Base-by-base conservation (phyloP, 495 filamentous ascomycete genomes). In the Aspergillus coremiiformis region DNA sequence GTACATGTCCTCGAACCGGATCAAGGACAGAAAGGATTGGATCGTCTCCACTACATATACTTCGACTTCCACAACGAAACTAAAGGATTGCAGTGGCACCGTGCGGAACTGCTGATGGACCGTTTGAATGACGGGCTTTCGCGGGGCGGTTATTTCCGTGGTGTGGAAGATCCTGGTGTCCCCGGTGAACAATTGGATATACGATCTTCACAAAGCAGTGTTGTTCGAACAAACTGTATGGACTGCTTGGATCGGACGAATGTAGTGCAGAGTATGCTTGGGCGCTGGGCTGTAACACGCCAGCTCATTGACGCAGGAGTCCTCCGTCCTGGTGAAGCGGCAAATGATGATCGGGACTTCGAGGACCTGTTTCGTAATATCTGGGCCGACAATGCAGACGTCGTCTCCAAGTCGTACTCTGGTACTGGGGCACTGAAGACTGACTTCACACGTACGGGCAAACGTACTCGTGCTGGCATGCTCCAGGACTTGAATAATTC, bases 51-150 rank as follows among this genome's bases (percentile, higher is more conserved):
- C 62, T 98, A 98, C 63, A 68, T 96, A 50, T 97, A 97, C 74
- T 97, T 98, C 58, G 94, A 98, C 72, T 97, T 91, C 67, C 93
- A 98, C 71, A 90, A 87, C 63, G 93, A 98, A 70, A 97, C 94
- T 24, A 95, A 93, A 68, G 89, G 89, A 23, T 73, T 97, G 26
- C 81, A 87, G 60, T 96, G 92, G 91, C 86, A 98, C 64, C 87
- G 90, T 17, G 91, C 90, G 2, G 83, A 90, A 69, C 67, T 94
- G 30, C 79, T 98, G 4, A 75, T 97, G 58, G 84, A 95, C 60
- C 83, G 86, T 48, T 71, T 98, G 33, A 76, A 79, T 23, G 80
- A 86, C 22, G 83, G 82, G 14, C 73, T 98, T 2, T 61, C 79
- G 2, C 75, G 79, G 20, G 89, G 94, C 53, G 83, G 85, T 54